Base-by-base conservation (phyloP, 176 grass and related monocot species). In the Secale cereale region DNA sequence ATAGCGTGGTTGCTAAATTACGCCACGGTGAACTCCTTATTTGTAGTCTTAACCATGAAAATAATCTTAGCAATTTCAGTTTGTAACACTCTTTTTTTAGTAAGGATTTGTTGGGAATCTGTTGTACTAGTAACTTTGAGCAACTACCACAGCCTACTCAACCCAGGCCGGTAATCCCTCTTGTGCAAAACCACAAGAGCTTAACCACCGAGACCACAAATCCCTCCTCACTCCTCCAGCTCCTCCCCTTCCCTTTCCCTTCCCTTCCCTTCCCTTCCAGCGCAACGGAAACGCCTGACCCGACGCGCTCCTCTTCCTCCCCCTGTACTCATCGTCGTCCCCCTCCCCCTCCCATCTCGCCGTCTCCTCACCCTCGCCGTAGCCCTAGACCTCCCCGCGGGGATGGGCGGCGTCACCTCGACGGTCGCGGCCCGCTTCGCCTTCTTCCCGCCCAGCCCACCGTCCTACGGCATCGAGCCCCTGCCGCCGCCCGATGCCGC, bases 361-460 rank as follows among this genome's bases (percentile, higher is more conserved):
- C 25, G 2, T 48, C 32, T 10, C 29, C 40, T 32, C 7, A 11
- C 32, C 31, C 45, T 23, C 13, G 35, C 60, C 68, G 50, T 43
- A 81, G 62, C 85, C 89, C 70, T 87, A 87, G 28, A 13, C 62
- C 64, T 8, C 48, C 8, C 17, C 3, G 26, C 10, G 25, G 10
- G 72, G 82, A 95, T 95, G 93, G 93, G 93, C 57, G 93, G 86
- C 60, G 90, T 95, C 80, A 90, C 93, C 70, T 95, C 93, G 40
- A 86, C 93, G 83, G 83, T 95, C 83, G 93, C 93, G 31, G 88
- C 93, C 22, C 88, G 87, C 83, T 95, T 95, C 72, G 93, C 93
- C 80, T 95, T 95, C 90, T 95, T 95, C 86, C 93, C 93, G 57
- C 93, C 93, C 22, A 92, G 5, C 43, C 93, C 93, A 77, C 90